A percentile compares a stretch with the other conserved stretches of the same genome.
These are phyloP conservation scores for Colletotrichum acutatum DNA, from an alignment of 2,329 filamentous ascomycete species.

Conservation along the genomic window DNA sequence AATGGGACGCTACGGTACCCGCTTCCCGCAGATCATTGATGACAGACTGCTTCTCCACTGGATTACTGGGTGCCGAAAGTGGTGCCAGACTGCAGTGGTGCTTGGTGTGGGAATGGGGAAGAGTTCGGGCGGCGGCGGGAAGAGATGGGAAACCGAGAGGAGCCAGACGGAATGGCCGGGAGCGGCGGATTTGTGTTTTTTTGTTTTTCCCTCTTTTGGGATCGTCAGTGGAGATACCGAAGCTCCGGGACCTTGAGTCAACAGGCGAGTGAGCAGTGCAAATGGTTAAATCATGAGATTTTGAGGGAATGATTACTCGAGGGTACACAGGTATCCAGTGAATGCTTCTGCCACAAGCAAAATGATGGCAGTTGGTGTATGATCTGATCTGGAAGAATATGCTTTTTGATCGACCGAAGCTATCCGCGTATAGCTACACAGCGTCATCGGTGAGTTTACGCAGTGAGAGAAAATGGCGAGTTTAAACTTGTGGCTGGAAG, in stretches of 20 bases:
- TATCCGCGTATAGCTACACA: background rate
- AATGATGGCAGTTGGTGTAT: background rate
- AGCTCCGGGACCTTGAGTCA: conserved; percentile 15
- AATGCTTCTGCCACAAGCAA: background rate
- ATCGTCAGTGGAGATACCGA: conserved; percentile 29
- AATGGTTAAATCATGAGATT: background rate
- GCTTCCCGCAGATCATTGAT: conserved; percentile 14
- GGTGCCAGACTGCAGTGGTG: background rate
- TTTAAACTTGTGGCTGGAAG: conserved; percentile 7
- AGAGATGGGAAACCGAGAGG: background rate
- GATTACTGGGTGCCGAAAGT: too few relatives aligned
- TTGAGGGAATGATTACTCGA: background rate
- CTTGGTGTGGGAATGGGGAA: background rate
- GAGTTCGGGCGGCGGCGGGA: background rate
- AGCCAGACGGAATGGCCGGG: conserved; percentile 25
- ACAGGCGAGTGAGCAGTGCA: background rate
- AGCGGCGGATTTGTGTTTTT: background rate
- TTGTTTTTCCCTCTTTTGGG: background rate
- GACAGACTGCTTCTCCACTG: background rate
- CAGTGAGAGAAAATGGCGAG: background rate
- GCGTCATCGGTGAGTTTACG: conserved; percentile 2
- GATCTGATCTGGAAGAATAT: background rate
- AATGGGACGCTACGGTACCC: background rate
- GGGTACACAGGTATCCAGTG: too few relatives aligned
- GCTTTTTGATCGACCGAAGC: background rate